Evolutionary conservation across 2,329 filamentous ascomycete species (phyloP), one percentile per base, ranked within the genome.

Genomic region (Phaeosphaeriaceae sp.): DNA sequence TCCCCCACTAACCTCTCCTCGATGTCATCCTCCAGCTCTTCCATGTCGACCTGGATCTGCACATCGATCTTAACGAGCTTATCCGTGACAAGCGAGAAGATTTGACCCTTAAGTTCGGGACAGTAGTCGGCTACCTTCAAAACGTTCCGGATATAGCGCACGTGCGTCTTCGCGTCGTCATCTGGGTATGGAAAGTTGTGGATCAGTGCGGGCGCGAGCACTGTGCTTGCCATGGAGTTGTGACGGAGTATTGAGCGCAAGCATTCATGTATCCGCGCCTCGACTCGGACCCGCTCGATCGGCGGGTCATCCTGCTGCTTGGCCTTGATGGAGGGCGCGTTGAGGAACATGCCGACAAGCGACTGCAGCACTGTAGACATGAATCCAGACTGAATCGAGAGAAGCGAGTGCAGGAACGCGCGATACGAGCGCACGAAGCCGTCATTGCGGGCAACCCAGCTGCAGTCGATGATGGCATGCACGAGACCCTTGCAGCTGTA

Each of bases 21-120:
- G 10, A 92, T 84, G 54, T 96, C 91, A 62, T 98, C 94, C 61
- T 97, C 94, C 60, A 97, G 81, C 68, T 98, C 93, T 62, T 98
- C 93, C 70, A 98, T 82, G 70, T 98, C 93, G 50, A 93, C 86
- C 78, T 97, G 94, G 77, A 98, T 95, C 74, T 97, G 91, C 1
- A 96, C 92, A 74, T 99, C 95, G 57, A 98, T 91, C 78, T 95
- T 95, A 70, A 98, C 92, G 7, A 98, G 84, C 61, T 91, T 89
- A 67, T 94, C 91, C 44, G 93, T 90, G 48, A 98, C 90, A 13
- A 96, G 81, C 55, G 92, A 89, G 62, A 97, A 84, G 22, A 98
- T 88, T 60, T 96, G 91, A 7, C 90, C 87, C 60, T 89, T 89
- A 36, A 97, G 80, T 58, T 91, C 89, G 0, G 92, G 89, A 1